A percentile compares a stretch with the other conserved stretches of the same genome.
Evolutionary conservation across 768 basidiomycete genomes (phyloP).

Genomic region (Tephrocybe rancida): DNA sequence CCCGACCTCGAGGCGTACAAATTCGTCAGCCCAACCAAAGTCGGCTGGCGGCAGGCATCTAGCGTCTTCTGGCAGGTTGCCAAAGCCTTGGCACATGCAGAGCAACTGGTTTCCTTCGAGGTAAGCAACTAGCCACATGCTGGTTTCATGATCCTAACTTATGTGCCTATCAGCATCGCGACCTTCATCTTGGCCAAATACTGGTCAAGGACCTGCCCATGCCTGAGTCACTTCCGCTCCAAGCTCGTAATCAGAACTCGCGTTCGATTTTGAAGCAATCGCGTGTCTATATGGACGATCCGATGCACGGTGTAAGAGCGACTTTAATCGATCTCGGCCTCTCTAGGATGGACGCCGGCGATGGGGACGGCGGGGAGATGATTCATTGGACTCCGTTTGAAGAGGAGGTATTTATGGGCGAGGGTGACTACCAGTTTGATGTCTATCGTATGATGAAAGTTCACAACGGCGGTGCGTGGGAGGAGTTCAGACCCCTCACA

Average conservation of each 20-base stretch:
- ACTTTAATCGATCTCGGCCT: slow-evolving; percentile 96
- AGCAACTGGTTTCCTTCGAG: slow-evolving; percentile 84
- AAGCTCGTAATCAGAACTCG: slow-evolving; percentile 36
- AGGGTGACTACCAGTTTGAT: slow-evolving; percentile 95
- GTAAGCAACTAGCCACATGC: slow-evolving; percentile 42
- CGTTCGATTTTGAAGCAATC: slow-evolving; percentile 22
- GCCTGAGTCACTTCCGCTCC: slow-evolving; percentile 27
- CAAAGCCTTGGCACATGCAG: slow-evolving; percentile 76
- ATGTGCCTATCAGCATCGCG: slow-evolving; percentile 76
- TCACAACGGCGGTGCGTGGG: slow-evolving; percentile 67
- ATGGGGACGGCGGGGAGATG: slow-evolving; percentile 42
- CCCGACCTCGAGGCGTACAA: slow-evolving; percentile 86
- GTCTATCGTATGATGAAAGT: slow-evolving; percentile 87
- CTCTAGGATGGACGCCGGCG: slow-evolving; percentile 75
- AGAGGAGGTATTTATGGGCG: slow-evolving; percentile 88
- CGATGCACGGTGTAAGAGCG: slow-evolving; percentile 65
- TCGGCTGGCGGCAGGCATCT: slow-evolving; percentile 84
- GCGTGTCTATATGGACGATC: slow-evolving; percentile 64
- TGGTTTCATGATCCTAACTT: background rate
- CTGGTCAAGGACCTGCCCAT: slow-evolving; percentile 64
- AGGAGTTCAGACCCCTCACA: slow-evolving; percentile 75
- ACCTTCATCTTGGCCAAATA: slow-evolving; percentile 98
- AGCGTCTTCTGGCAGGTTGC: slow-evolving; percentile 92
- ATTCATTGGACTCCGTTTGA: slow-evolving; percentile 85
- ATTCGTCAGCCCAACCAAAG: slow-evolving; percentile 58